Evolutionary conservation across 768 basidiomycete species (phyloP).

Genomic region (Ephemerocybe angulata): DNA sequence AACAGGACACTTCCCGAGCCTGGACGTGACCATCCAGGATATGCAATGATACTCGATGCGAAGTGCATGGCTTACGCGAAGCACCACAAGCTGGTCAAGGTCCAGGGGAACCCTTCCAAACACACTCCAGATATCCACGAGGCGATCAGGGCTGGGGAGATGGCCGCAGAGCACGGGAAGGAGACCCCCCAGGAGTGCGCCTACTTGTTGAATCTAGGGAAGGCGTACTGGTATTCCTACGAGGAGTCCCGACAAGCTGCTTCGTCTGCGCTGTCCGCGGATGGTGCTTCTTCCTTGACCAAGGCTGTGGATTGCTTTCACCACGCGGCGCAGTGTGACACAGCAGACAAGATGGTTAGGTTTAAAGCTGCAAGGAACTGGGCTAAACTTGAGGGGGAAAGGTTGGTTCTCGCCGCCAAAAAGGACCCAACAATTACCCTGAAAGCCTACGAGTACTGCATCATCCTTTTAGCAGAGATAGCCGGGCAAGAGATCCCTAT

Average conservation of each 20-base stretch:
- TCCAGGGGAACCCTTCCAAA: background rate
- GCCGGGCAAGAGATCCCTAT: constrained; percentile 1
- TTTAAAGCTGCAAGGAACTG: constrained; percentile 10
- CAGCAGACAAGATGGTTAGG: background rate
- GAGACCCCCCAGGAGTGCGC: constrained; percentile 2
- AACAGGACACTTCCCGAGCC: constrained; percentile 1
- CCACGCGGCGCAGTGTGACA: background rate
- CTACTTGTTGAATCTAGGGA: constrained; percentile 7
- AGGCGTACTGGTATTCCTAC: constrained; percentile 5
- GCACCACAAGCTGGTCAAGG: constrained; percentile 1
- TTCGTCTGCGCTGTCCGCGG: background rate
- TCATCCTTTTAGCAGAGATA: background rate
- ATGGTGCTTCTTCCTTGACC: background rate
- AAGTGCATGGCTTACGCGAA: constrained; percentile 6
- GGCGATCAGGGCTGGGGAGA: constrained; percentile 4
- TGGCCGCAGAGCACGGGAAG: background rate
- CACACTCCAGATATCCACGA: background rate
- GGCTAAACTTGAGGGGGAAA: background rate
- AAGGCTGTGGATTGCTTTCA: background rate
- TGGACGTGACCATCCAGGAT: background rate
- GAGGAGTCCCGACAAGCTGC: background rate
- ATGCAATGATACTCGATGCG: constrained; percentile 2
- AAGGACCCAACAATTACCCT: background rate
- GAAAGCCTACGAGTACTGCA: constrained; percentile 4
- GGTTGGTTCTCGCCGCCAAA: background rate